Evolutionary conservation across 2,329 filamentous ascomycete species (phyloP).

Genomic region (Scleromitrula shiraiana): DNA sequence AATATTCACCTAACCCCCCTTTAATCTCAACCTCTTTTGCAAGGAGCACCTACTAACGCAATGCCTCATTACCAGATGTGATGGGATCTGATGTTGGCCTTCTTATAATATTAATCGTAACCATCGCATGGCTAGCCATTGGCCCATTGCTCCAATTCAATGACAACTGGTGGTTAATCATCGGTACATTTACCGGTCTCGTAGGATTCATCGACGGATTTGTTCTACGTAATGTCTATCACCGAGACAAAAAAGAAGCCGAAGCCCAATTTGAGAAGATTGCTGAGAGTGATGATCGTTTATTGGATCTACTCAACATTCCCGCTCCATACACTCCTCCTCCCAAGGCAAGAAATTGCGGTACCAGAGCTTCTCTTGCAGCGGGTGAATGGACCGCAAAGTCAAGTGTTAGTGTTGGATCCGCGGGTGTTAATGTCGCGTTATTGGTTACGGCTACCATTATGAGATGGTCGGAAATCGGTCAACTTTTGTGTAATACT

Average conservation of each 20-base stretch:
- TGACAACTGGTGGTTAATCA: constrained; percentile 39
- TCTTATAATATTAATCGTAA: constrained; percentile 31
- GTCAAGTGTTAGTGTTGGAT: constrained; percentile 21
- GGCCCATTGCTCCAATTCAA: constrained; percentile 34
- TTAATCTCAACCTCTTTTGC: too few species aligned
- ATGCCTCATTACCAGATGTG: too few species aligned
- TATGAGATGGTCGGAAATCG: constrained; percentile 29
- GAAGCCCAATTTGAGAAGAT: constrained; percentile 16
- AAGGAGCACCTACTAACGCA: too few species aligned
- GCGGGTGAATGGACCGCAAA: constrained; percentile 21
- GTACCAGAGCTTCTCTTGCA: constrained; percentile 11
- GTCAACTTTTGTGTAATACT: constrained; percentile 18
- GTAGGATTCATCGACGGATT: constrained; percentile 38
- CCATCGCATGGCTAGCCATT: constrained; percentile 32
- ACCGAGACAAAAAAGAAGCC: constrained; percentile 23
- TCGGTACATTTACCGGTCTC: constrained; percentile 40
- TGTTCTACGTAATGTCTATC: constrained; percentile 36
- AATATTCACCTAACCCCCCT: too few species aligned
- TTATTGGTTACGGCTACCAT: constrained; percentile 26
- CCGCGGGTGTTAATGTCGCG: constrained; percentile 23
- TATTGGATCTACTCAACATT: not conserved
- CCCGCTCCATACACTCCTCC: not conserved
- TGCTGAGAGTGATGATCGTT: constrained; percentile 8
- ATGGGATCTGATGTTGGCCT: constrained; percentile 36
- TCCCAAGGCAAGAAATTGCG: not conserved